Evolutionary conservation across 2,329 filamentous ascomycete genomes (phyloP).

Genomic region (Paecilomyces fulvus): DNA sequence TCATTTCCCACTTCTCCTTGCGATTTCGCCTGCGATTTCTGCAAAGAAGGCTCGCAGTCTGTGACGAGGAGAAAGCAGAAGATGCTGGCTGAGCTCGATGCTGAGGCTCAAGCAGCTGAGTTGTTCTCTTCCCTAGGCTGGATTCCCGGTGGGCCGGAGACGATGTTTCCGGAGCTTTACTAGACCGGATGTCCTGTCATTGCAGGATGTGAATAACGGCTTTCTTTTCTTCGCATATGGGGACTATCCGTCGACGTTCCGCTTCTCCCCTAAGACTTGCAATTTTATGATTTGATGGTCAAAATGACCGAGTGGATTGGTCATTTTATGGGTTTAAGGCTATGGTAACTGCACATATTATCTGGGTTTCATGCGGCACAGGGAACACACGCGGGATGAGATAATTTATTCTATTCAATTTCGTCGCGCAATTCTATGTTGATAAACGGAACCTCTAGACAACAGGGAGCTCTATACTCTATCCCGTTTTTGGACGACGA

Average conservation of each 20-base stretch:
- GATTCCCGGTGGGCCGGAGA: not conserved
- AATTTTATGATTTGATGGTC: not conserved
- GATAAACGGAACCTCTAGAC: not conserved
- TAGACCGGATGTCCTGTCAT: not conserved
- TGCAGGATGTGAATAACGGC: not conserved
- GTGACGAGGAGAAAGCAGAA: constrained; percentile 49
- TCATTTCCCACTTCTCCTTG: constrained; percentile 42
- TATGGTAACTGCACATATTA: not conserved
- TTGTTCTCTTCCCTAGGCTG: too few species aligned
- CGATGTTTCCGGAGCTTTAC: not conserved
- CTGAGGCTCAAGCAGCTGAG: not conserved
- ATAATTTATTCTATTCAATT: not conserved
- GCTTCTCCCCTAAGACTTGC: not conserved
- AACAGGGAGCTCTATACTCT: not conserved
- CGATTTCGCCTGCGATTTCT: constrained; percentile 69
- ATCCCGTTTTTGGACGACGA: not conserved
- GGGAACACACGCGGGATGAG: not conserved
- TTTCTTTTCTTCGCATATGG: not conserved
- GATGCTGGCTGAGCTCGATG: constrained; percentile 14
- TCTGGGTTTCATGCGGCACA: not conserved
- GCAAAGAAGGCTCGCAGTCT: constrained; percentile 55
- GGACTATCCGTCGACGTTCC: not conserved
- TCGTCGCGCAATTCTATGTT: not conserved
- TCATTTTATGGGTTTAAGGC: not conserved
- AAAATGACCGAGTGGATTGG: not conserved